Evolutionary conservation across 1,139 yeast genomes (phyloP).

Genomic region (Martiniozyma asiatica): DNA sequence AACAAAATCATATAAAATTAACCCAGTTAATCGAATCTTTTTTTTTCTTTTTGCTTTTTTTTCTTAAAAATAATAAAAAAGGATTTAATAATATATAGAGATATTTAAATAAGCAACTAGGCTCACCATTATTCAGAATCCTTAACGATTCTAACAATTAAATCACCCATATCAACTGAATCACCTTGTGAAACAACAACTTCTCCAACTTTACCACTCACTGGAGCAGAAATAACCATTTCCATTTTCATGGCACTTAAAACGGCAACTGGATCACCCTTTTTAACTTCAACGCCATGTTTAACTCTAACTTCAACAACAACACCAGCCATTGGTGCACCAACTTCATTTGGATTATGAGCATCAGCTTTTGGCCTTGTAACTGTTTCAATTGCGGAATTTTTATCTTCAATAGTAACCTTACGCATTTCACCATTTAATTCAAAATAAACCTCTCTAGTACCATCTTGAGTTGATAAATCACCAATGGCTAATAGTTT

Average conservation of each 20-base stretch:
- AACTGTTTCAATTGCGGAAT: constrained; percentile 71
- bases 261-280: constrained; percentile 93
- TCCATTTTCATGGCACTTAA: constrained; percentile 99
- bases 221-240: constrained; percentile 93
- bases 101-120: too few relatives aligned
- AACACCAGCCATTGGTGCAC: constrained; percentile 99
- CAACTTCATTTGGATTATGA: constrained; percentile 81
- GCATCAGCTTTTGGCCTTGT: constrained; percentile 86
- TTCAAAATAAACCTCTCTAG: constrained; percentile 94
- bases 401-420: constrained; percentile 81
- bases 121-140: too few relatives aligned
- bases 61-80: too few relatives aligned
- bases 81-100: too few relatives aligned
- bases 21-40: too few relatives aligned
- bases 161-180: constrained; percentile 87
- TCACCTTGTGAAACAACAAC: constrained; percentile 80
- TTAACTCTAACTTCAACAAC: constrained; percentile 88
- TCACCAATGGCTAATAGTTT: constrained; percentile 92
- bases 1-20: too few relatives aligned
- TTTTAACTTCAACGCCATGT: constrained; percentile 78
- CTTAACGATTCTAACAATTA: constrained; percentile 41
- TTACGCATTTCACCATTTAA: constrained; percentile 97
- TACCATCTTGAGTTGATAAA: constrained; percentile 71
- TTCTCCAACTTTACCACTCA: constrained; percentile 70
- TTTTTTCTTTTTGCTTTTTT: too few relatives aligned